Base-by-base conservation (phyloP, 164 flowering plant species). In the Kingdonia uniflora region DNA sequence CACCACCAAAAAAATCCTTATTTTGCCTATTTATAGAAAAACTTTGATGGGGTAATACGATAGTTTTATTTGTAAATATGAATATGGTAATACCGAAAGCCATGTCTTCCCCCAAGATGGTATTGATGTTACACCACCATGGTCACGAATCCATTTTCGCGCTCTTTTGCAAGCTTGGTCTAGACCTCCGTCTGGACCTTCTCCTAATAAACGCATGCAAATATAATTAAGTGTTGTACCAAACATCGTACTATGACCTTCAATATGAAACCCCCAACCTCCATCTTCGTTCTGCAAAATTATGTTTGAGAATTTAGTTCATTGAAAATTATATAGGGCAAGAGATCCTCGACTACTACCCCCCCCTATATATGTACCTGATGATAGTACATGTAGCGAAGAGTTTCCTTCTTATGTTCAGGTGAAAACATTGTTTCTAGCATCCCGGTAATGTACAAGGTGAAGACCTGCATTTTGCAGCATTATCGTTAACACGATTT, bases 221-320 rank as follows among this genome's bases (percentile, higher is more conserved):
- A 85, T 72, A 48, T 87, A 87, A 17, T 54, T 64, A 5, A 87
- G 67, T 26, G 60, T 75, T 1, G 94, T 76, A 51, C 83, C 50
- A 24, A 87, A 77, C 90, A 84, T 82, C 43, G 73, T 76, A 71
- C 94, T 85, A 29, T 29, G 65, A 8, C 94, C 86, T 58, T 82
- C 88, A 49, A 81, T 76, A 48, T 85, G 94, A 45, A 87, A 60
- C 19, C 94, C 96, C 84, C 90, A 87, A 0, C 91, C 96, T 48
- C 96, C 96, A 69, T 87, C 94, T 53, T 54, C 58, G 43, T 87
- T 87, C 94, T 87, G 68, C 43, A 56, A 29, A n/a, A 51, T 29
- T 17, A n/a, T 15, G 4, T 14, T 49, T 51, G 19, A 47, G 13
- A 5, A 22, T 8, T 29, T n/a, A n/a, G n/a, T 3, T 29, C 8